Conservation (phyloP, 2,329 filamentous ascomycete genomes). For the Aspergillus carbonarius region DNA sequence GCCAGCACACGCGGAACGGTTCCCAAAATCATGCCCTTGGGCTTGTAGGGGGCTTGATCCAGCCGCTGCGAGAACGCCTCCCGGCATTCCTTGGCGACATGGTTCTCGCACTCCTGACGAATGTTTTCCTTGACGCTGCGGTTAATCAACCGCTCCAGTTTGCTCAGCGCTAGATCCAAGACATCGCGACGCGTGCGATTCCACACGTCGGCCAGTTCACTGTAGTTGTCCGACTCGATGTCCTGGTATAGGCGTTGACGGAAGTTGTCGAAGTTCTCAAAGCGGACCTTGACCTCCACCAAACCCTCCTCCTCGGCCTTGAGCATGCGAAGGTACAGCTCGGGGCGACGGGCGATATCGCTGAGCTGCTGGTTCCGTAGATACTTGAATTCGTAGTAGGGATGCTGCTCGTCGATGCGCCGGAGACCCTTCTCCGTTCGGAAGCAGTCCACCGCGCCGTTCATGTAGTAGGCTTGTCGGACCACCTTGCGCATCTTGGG, state of each 20-base stretch:
- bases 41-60: slow-evolving; percentile 94
- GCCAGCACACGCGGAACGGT: slow-evolving; percentile 84
- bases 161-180: slow-evolving; percentile 75
- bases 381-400: slow-evolving; percentile 98
- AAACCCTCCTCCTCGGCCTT: slow-evolving; percentile 93
- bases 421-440: slow-evolving; percentile 92
- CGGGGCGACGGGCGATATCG: slow-evolving; percentile 78
- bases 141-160: slow-evolving; percentile 78
- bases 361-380: slow-evolving; percentile 82
- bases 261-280: slow-evolving; percentile 75
- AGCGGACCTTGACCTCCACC: slow-evolving; percentile 76
- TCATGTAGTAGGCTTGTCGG: slow-evolving; percentile 77
- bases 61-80: slow-evolving; percentile 86
- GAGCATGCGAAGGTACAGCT: slow-evolving; percentile 94
- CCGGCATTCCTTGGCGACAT: slow-evolving; percentile 81
- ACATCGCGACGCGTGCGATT: slow-evolving; percentile 84
- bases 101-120: slow-evolving; percentile 89
- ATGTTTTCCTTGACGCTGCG: slow-evolving; percentile 94
- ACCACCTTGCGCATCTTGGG: slow-evolving; percentile 88
- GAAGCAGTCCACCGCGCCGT: slow-evolving; percentile 79
- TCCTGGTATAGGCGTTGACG: slow-evolving; percentile 73
- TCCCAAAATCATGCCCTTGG: slow-evolving; percentile 85
- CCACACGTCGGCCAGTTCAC: slow-evolving; percentile 92
- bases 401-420: slow-evolving; percentile 90
- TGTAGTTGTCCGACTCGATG: slow-evolving; percentile 93